phyloP scores from a whole-genome alignment of 2,329 filamentous ascomycete species.

The Chrysoporthe puriensis region DNA sequence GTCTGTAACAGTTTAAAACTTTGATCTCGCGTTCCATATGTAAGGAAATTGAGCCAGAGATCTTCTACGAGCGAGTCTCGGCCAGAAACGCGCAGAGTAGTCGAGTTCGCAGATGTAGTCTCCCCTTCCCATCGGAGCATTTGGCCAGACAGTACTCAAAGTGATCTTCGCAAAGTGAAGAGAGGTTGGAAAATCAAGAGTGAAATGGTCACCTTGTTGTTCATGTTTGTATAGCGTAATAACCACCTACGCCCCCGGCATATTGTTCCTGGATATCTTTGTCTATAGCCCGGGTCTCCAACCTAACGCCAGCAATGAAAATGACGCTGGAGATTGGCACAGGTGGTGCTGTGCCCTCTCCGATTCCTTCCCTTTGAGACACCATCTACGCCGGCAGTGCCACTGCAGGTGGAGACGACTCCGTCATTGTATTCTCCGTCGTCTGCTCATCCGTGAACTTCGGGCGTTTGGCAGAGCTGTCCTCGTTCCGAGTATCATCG shows the following conservation, averaged over 20 bases:
- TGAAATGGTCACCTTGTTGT: not conserved
- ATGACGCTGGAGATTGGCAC: not conserved
- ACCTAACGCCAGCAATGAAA: conserved; percentile 20
- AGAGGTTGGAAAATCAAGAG: not conserved
- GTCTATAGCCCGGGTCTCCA: conserved; percentile 22
- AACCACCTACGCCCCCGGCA: not conserved
- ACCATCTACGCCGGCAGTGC: conserved; percentile 20
- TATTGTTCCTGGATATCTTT: conserved; percentile 22
- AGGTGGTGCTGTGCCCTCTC: not conserved
- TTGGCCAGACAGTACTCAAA: too few relatives aligned
- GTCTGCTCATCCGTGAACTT: conserved; percentile 10
- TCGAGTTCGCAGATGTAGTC: not conserved
- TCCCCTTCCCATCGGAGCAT: not conserved
- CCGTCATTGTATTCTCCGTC: conserved; percentile 7
- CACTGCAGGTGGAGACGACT: conserved; percentile 10
- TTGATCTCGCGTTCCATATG: not conserved
- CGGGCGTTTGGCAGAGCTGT: conserved; percentile 16
- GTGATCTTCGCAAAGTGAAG: not conserved
- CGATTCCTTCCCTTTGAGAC: not conserved
- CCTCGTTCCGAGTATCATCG: not conserved
- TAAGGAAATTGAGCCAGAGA: not conserved
- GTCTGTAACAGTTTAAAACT: not conserved
- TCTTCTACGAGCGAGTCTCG: not conserved
- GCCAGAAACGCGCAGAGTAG: not conserved
- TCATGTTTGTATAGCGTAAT: not conserved